These are phyloP conservation scores for Penicillium cataractarum DNA, from an alignment of 495 filamentous ascomycete genomes.

Conservation along the genomic window DNA sequence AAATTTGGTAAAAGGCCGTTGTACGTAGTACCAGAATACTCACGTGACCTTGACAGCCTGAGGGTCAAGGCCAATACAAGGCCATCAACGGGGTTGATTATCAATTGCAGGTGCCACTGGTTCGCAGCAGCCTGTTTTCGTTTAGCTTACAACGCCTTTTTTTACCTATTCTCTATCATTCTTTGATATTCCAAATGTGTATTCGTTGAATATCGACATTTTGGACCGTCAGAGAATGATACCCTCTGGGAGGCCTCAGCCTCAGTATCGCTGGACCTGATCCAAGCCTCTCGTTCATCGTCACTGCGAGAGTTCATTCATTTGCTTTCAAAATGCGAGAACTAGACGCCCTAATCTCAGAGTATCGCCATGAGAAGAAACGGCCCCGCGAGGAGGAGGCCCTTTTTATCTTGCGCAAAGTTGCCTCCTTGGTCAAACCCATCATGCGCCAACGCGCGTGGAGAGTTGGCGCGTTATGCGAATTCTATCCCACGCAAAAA, in stretches of 20 bases:
- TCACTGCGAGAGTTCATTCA: neutral
- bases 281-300: neutral
- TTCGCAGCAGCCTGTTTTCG: neutral
- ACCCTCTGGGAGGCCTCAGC: slow-evolving; percentile 3
- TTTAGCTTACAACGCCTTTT: neutral
- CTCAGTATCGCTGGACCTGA: neutral
- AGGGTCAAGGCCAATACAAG: neutral
- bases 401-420: slow-evolving; percentile 76
- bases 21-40: too few species aligned
- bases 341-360: slow-evolving; percentile 68
- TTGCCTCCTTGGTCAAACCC: slow-evolving; percentile 90
- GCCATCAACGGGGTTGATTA: neutral
- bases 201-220: neutral
- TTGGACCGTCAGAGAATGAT: slow-evolving; percentile 8
- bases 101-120: slow-evolving; percentile 6
- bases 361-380: slow-evolving; percentile 77
- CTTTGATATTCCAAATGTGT: slow-evolving; percentile 10
- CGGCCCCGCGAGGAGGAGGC: slow-evolving; percentile 77
- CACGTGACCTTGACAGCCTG: neutral
- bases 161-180: neutral
- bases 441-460: slow-evolving; percentile 88
- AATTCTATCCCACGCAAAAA: slow-evolving; percentile 78
- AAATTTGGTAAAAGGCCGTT: neutral
- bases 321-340: slow-evolving; percentile 57
- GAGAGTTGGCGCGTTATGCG: slow-evolving; percentile 77